phyloP scores from a whole-genome alignment of 2,329 filamentous ascomycete species.

The Diaporthe sp. region DNA sequence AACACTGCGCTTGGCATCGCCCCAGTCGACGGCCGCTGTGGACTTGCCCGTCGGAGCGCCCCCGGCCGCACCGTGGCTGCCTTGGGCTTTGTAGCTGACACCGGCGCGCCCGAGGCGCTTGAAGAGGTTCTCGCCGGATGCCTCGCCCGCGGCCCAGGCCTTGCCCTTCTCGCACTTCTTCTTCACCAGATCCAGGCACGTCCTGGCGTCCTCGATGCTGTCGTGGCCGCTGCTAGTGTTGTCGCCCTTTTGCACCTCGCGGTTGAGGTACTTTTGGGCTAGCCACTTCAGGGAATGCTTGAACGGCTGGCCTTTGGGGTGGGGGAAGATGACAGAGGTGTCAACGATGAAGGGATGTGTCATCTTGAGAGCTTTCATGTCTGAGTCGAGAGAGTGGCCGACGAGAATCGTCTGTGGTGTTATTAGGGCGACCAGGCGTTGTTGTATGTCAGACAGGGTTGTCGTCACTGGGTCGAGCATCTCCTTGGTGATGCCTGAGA shows the following conservation, averaged over 20 bases:
- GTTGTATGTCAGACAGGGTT: slow-evolving; percentile 85
- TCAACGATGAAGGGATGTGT: slow-evolving; percentile 96
- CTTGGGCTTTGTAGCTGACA: slow-evolving; percentile 73
- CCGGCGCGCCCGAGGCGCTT: slow-evolving; percentile 79
- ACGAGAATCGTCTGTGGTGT: slow-evolving; percentile 80
- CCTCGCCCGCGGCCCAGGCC: slow-evolving; percentile 84
- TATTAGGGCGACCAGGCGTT: slow-evolving; percentile 79
- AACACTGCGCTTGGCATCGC: slow-evolving; percentile 75
- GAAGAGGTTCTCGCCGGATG: slow-evolving; percentile 89
- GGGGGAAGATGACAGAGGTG: slow-evolving; percentile 90
- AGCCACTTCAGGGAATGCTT: slow-evolving; percentile 95
- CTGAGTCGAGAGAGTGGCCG: slow-evolving; percentile 86
- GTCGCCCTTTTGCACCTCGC: slow-evolving; percentile 87
- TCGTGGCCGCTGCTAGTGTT: slow-evolving; percentile 82
- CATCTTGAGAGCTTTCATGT: slow-evolving; percentile 86
- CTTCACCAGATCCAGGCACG: slow-evolving; percentile 93
- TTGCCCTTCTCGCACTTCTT: slow-evolving; percentile 96
- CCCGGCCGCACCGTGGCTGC: slow-evolving; percentile 68
- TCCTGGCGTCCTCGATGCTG: slow-evolving; percentile 91
- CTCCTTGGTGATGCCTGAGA: slow-evolving; percentile 90
- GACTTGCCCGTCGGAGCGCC: slow-evolving; percentile 71
- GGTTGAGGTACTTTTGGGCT: slow-evolving; percentile 84
- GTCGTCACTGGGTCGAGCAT: slow-evolving; percentile 89
- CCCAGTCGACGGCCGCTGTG: slow-evolving; percentile 90
- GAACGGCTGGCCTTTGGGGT: slow-evolving; percentile 88